These are phyloP conservation scores for Boletales sp. DNA, from an alignment of 768 basidiomycete species.

Conservation along the genomic window DNA sequence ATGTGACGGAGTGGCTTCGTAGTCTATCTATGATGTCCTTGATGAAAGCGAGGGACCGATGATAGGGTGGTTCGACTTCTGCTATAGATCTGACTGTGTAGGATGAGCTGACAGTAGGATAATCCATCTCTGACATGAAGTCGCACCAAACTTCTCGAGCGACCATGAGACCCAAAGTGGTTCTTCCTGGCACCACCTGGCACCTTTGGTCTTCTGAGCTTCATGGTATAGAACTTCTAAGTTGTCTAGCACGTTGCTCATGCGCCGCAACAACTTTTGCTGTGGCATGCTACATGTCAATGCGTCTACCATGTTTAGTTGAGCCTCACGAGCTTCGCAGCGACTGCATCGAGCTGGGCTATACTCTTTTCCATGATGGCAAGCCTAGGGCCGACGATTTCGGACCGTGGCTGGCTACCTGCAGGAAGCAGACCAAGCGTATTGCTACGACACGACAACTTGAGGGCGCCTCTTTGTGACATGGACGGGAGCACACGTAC, in stretches of 20 bases:
- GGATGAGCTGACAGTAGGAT: slow-evolving; percentile 1
- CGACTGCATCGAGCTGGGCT: slow-evolving; percentile 51
- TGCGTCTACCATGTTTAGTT: neutral
- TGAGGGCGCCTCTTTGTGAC: neutral
- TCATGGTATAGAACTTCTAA: slow-evolving; percentile 65
- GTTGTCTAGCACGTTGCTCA: slow-evolving; percentile 60
- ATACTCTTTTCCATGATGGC: slow-evolving; percentile 65
- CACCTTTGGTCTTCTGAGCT: slow-evolving; percentile 68
- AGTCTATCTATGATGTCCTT: slow-evolving; percentile 53
- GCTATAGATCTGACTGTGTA: slow-evolving; percentile 51
- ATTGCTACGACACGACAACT: slow-evolving; percentile 45
- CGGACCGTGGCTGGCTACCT: slow-evolving; percentile 51
- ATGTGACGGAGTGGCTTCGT: slow-evolving; percentile 63
- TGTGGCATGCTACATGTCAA: slow-evolving; percentile 24
- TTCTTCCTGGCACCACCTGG: slow-evolving; percentile 65
- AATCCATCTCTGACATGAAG: neutral
- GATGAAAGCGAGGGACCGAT: slow-evolving; percentile 60
- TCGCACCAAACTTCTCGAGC: slow-evolving; percentile 70
- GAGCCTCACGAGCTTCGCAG: slow-evolving; percentile 61
- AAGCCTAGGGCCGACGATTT: slow-evolving; percentile 64
- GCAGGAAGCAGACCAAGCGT: slow-evolving; percentile 50
- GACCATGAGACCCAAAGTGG: slow-evolving; percentile 84
- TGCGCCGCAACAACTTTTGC: slow-evolving; percentile 69
- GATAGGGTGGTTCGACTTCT: slow-evolving; percentile 58
- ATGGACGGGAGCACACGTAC: slow-evolving; percentile 43